Percentiles rank a stretch among this genome's conserved stretches.
Conservation (phyloP, 2,329 filamentous ascomycete species). For the Diaporthe destruens region DNA sequence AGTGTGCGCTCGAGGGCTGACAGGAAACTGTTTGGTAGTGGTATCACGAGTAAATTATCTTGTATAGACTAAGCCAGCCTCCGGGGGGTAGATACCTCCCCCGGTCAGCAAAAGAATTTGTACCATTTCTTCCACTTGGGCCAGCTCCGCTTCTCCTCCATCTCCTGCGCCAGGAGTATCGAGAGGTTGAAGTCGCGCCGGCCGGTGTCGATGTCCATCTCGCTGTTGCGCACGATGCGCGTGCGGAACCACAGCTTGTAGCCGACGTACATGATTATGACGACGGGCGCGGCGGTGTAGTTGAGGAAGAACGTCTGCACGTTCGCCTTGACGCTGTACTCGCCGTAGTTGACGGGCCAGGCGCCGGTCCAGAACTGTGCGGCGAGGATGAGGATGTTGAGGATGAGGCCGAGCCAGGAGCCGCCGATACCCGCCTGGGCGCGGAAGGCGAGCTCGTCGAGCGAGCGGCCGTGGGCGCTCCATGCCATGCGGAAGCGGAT, state of each 20-base stretch:
- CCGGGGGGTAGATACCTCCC: too few relatives aligned
- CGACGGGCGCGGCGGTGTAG: slow-evolving; percentile 78
- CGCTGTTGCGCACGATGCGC: slow-evolving; percentile 71
- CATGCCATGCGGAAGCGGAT: slow-evolving; percentile 92
- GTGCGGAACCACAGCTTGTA: slow-evolving; percentile 85
- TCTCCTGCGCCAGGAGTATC: slow-evolving; percentile 83
- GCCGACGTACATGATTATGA: slow-evolving; percentile 74
- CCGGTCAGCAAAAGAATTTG: slow-evolving; percentile 75
- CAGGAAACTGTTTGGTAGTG: not conserved
- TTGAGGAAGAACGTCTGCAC: slow-evolving; percentile 79
- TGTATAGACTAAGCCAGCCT: not conserved
- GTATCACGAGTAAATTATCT: not conserved
- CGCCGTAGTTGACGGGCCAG: slow-evolving; percentile 74
- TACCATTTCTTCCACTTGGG: slow-evolving; percentile 82
- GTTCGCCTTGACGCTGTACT: slow-evolving; percentile 58
- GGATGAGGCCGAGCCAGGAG: slow-evolving; percentile 81
- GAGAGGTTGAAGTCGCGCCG: slow-evolving; percentile 86
- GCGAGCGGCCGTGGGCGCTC: slow-evolving; percentile 74
- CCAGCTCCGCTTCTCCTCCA: slow-evolving; percentile 78
- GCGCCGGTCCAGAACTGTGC: slow-evolving; percentile 92
- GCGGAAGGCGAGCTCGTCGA: slow-evolving; percentile 83
- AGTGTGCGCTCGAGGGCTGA: not conserved
- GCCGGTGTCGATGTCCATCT: slow-evolving; percentile 91
- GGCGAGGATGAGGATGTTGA: slow-evolving; percentile 81
- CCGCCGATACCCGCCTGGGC: slow-evolving; percentile 84